A percentile compares a stretch with the other conserved stretches of the same genome.
Conservation (phyloP, 768 basidiomycete genomes). For the Lactarius trivialis region DNA sequence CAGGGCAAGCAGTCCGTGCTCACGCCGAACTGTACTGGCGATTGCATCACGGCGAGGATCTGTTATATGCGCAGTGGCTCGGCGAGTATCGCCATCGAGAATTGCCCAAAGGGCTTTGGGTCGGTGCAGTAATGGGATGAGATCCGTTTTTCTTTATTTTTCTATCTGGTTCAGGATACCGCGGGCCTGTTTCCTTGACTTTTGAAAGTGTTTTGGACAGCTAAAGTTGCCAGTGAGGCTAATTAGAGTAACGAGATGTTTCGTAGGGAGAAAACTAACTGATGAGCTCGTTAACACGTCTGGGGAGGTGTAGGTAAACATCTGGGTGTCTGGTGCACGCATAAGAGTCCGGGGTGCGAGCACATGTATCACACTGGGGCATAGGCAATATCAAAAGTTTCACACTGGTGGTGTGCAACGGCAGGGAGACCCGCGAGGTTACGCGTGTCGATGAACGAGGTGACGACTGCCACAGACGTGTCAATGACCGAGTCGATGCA, state of each 20-base stretch:
- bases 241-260: background rate
- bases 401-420: too few species aligned
- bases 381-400: too few species aligned
- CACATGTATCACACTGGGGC: too few species aligned
- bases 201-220: background rate
- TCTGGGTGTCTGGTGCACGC: too few species aligned
- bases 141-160: background rate
- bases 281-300: too few species aligned
- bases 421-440: background rate
- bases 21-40: conserved; percentile 48
- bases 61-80: conserved; percentile 77
- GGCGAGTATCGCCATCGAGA: conserved; percentile 50
- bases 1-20: conserved; percentile 65
- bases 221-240: background rate
- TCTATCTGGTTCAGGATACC: background rate
- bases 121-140: conserved; percentile 44
- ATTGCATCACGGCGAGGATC: conserved; percentile 60
- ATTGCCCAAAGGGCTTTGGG: conserved; percentile 59
- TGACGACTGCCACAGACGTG: background rate
- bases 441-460: background rate
- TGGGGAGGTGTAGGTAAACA: too few species aligned
- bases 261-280: background rate
- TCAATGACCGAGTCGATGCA: background rate
- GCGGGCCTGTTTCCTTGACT: background rate
- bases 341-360: too few species aligned